A percentile compares a stretch with the other conserved stretches of the same genome.
Conservation (phyloP, 2,329 filamentous ascomycete species). For the Trichoderma polysporum region DNA sequence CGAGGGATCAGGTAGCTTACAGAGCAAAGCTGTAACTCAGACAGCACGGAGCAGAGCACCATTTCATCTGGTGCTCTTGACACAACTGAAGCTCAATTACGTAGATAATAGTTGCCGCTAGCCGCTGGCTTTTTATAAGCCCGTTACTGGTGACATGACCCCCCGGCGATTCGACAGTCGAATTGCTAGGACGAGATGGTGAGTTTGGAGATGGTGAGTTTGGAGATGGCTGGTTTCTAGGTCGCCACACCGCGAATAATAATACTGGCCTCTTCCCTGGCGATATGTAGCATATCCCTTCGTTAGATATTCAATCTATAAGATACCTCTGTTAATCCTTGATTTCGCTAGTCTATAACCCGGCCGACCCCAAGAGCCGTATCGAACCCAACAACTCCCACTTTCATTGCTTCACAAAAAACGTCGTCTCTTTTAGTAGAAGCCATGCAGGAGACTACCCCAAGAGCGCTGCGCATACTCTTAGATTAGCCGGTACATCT, state of each 20-base stretch:
- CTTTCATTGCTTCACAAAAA: conserved; percentile 34
- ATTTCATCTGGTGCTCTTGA: neutral
- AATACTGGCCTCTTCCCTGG: conserved; percentile 80
- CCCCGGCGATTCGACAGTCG: conserved; percentile 46
- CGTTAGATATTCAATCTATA: neutral
- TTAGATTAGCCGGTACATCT: conserved; percentile 26
- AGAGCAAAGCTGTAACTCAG: too few relatives aligned
- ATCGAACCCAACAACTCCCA: conserved; percentile 42
- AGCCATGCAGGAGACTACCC: conserved; percentile 29
- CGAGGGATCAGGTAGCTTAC: too few relatives aligned
- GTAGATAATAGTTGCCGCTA: neutral
- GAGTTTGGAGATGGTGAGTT: conserved; percentile 93
- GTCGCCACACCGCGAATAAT: conserved; percentile 69
- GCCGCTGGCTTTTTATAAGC: neutral
- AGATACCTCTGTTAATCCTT: conserved; percentile 18
- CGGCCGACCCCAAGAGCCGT: conserved; percentile 56
- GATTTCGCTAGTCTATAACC: conserved; percentile 56
- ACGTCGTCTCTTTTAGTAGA: conserved; percentile 34
- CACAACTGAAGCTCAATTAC: too few relatives aligned
- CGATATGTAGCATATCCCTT: conserved; percentile 53
- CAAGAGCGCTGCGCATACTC: conserved; percentile 24
- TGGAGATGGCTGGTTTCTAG: conserved; percentile 83
- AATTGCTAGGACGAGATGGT: conserved; percentile 78
- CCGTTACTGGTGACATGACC: conserved; percentile 11
- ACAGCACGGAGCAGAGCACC: too few relatives aligned